phyloP scores from a whole-genome alignment of 2,329 filamentous ascomycete genomes.

The Paraphoma sp. region DNA sequence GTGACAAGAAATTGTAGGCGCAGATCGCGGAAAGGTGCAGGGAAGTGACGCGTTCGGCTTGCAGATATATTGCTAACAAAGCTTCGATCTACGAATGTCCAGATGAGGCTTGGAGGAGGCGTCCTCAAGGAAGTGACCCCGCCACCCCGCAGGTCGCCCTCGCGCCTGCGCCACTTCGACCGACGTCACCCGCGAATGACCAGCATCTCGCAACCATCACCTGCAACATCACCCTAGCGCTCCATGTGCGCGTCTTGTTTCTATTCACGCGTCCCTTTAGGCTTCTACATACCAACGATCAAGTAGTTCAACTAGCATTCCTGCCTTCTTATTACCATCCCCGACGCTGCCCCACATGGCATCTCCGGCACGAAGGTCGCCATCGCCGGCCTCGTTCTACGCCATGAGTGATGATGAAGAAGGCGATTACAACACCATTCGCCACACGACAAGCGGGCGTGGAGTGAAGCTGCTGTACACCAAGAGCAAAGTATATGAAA shows the following conservation, averaged over 20 bases:
- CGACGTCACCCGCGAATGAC: constrained; percentile 12
- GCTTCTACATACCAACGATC: constrained; percentile 1
- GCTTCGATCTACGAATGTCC: too few relatives aligned
- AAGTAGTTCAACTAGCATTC: neutral
- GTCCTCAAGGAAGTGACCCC: too few relatives aligned
- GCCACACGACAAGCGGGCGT: constrained; percentile 74
- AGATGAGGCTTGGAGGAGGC: too few relatives aligned
- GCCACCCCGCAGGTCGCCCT: neutral
- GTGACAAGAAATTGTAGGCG: too few relatives aligned
- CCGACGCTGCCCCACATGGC: constrained; percentile 38
- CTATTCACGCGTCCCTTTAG: neutral
- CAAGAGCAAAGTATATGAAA: constrained; percentile 82
- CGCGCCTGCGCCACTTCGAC: constrained; percentile 11
- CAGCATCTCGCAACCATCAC: constrained; percentile 20
- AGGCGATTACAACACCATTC: constrained; percentile 92
- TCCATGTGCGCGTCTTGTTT: constrained; percentile 11
- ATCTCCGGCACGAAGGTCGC: constrained; percentile 37
- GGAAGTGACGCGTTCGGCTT: too few relatives aligned
- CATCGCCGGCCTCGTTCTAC: constrained; percentile 84
- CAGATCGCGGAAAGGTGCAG: too few relatives aligned
- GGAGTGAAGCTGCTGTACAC: constrained; percentile 94
- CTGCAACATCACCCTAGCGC: constrained; percentile 12
- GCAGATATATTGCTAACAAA: too few relatives aligned
- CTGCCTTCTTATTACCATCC: neutral
- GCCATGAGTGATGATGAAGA: constrained; percentile 97